These are phyloP conservation scores for Arthroderma sp. DNA, from an alignment of 2,329 filamentous ascomycete genomes.

Conservation along the genomic window DNA sequence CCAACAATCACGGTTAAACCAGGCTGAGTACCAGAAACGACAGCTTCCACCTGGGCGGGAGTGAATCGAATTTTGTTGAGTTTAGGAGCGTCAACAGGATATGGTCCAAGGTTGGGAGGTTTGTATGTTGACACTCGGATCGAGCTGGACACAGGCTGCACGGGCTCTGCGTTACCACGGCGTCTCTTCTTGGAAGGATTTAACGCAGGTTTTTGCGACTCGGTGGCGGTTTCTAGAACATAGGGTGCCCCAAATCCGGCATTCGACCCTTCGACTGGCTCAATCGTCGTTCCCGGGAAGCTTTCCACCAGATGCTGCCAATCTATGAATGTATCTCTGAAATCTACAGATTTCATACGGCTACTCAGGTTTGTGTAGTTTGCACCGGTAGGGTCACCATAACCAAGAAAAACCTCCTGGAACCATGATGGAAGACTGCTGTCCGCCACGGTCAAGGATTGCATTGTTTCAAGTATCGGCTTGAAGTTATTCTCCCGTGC, in stretches of 20 bases:
- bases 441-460: conserved; percentile 69
- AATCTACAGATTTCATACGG: conserved; percentile 67
- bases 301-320: conserved; percentile 91
- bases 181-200: conserved; percentile 77
- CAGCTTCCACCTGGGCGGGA: conserved; percentile 78
- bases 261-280: conserved; percentile 57
- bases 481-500: conserved; percentile 96
- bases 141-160: conserved; percentile 49
- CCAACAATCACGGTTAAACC: conserved; percentile 89
- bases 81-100: conserved; percentile 70
- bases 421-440: conserved; percentile 81
- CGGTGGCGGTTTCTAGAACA: conserved; percentile 56
- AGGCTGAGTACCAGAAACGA: conserved; percentile 85
- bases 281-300: conserved; percentile 73
- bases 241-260: conserved; percentile 79
- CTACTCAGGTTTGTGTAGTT: conserved; percentile 73
- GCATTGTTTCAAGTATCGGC: conserved; percentile 81
- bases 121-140: conserved; percentile 82
- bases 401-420: conserved; percentile 94
- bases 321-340: conserved; percentile 84
- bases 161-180: conserved; percentile 57
- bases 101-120: conserved; percentile 77
- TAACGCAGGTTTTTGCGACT: conserved; percentile 35
- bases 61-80: conserved; percentile 80
- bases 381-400: conserved; percentile 80